phyloP scores from a whole-genome alignment of 1,284 basidiomycete genomes.

The Chiua sp. region DNA sequence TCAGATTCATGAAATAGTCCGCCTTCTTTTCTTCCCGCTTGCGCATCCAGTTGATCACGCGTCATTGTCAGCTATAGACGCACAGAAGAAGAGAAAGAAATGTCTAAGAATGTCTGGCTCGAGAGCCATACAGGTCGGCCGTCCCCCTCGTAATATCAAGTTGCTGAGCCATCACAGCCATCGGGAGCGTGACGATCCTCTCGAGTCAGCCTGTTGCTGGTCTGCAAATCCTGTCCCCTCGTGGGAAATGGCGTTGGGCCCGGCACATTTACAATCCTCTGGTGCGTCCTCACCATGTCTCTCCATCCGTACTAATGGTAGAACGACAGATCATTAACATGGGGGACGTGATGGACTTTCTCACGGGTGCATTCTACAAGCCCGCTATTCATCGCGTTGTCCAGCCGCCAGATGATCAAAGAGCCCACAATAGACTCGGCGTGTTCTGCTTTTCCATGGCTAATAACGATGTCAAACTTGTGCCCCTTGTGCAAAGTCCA shows the following conservation, averaged over 20 bases:
- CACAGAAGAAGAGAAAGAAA: conserved; percentile 56
- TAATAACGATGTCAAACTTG: conserved; percentile 37
- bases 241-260: conserved; percentile 61
- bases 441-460: conserved; percentile 47
- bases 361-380: conserved; percentile 55
- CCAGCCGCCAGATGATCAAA: conserved; percentile 48
- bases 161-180: conserved; percentile 41
- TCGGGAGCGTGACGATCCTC: conserved; percentile 58
- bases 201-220: conserved; percentile 63
- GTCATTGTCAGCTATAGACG: conserved; percentile 38
- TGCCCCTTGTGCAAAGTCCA: conserved; percentile 34
- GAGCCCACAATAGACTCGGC: conserved; percentile 43
- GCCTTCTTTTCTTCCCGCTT: neutral
- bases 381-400: conserved; percentile 51
- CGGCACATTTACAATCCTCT: conserved; percentile 62
- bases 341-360: conserved; percentile 60
- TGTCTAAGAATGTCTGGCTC: conserved; percentile 61
- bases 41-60: neutral
- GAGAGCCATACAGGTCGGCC: conserved; percentile 62
- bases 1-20: conserved; percentile 52
- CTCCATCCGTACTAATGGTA: neutral
- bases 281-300: conserved; percentile 34
- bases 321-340: conserved; percentile 51
- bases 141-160: no score
- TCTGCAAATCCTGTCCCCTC: conserved; percentile 55